Base-by-base conservation (phyloP, 805 yeast genomes). In the Ogataea allantospora region DNA sequence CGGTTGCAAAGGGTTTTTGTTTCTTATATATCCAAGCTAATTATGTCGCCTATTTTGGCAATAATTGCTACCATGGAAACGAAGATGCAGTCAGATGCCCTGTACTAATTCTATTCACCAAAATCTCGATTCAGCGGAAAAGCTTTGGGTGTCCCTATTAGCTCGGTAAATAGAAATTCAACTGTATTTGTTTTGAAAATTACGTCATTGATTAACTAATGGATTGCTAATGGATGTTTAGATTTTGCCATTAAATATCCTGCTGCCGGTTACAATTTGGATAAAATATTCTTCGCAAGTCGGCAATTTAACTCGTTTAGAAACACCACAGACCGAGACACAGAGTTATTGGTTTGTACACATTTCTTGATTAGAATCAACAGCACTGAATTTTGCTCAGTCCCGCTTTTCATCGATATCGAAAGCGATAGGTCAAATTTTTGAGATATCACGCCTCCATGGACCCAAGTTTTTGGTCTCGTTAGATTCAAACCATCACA, bases 241-340 rank as follows among this genome's bases (percentile, higher is more conserved):
- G 40, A 36, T 36, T 36, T 36, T 36, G 40, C 40, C 40, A 22
- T 36, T 36, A 25, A 21, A 35, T 35, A 35, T 36, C 33, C 37
- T 38, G 38, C 27, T 33, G 34, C 42, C 30, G 40, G 17, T 36
- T 30, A 21, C 25, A 30, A 13, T 30, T 30, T 36, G 35, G 35
- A 36, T 36, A 36, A 30, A 35, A 29, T 35, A 11, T 27, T 27
- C 18, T 21, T 27, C n/a, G 29, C 31, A 20, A 14, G 16, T 15
- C n/a, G 15, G 25, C 31, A 15, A 25, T 25, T 19, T 11, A 15
- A 13, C 22, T 33, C 30, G n/a, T 8, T 13, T 23, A 20, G 5
- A n/a, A 24, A 13, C 15, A 13, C 3, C 10, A 12, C 27, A 7
- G 7, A 12, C 9, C 12, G 14, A 10, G 4, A n/a, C 12, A 12